Percentiles rank a stretch among this genome's conserved stretches.
These are phyloP conservation scores for Suzukiozyma palmioleophila DNA, from an alignment of 1,139 yeast species.

Conservation along the genomic window DNA sequence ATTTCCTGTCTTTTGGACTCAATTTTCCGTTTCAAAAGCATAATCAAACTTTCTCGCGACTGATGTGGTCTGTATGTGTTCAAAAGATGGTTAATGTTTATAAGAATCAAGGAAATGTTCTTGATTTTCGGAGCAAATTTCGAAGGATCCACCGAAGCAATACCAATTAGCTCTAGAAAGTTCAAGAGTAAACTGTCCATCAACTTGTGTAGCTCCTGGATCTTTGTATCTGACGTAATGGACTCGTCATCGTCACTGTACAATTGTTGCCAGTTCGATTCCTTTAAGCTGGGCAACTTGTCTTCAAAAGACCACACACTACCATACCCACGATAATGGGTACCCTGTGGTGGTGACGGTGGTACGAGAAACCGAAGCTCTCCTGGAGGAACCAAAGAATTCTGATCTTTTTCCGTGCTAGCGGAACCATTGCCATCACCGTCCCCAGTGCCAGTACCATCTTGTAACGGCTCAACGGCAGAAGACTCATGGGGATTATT, in stretches of 20 bases:
- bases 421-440: not conserved
- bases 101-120: slow-evolving; percentile 65
- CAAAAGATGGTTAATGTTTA: slow-evolving; percentile 78
- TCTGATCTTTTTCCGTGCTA: slow-evolving; percentile 4
- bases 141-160: slow-evolving; percentile 66
- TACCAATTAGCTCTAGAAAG: slow-evolving; percentile 69
- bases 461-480: too few relatives aligned
- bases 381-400: slow-evolving; percentile 24
- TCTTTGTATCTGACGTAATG: slow-evolving; percentile 50
- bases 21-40: slow-evolving; percentile 63
- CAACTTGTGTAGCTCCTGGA: slow-evolving; percentile 63
- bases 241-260: slow-evolving; percentile 47
- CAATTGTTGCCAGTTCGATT: slow-evolving; percentile 65
- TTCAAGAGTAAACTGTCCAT: slow-evolving; percentile 65
- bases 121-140: slow-evolving; percentile 64
- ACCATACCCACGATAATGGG: slow-evolving; percentile 75
- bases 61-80: slow-evolving; percentile 90
- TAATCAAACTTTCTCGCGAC: slow-evolving; percentile 72
- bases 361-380: slow-evolving; percentile 57
- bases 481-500: not conserved
- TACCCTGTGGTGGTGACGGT: slow-evolving; percentile 57
- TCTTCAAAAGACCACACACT: slow-evolving; percentile 77
- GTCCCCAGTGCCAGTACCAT: slow-evolving; percentile 1
- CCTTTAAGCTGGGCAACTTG: slow-evolving; percentile 60
- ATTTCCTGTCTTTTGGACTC: slow-evolving; percentile 52